Evolutionary conservation across 2,329 filamentous ascomycete species (phyloP), one percentile per base, ranked within the genome.

Genomic region (Acarospora socialis): DNA sequence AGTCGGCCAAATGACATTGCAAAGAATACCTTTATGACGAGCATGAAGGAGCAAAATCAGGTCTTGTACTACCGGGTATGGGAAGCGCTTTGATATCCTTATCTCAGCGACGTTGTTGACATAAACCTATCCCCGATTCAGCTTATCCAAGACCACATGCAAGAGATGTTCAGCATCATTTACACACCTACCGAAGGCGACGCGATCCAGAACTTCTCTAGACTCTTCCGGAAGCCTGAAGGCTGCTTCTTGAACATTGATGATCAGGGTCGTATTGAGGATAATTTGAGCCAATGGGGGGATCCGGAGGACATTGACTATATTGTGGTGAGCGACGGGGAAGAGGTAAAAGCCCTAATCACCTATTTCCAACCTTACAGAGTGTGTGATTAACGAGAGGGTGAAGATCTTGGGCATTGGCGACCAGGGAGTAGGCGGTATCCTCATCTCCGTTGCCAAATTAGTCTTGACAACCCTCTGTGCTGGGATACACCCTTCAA

Each of bases 121-220:
- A 25, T 12, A 15, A 22, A 32, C n/a, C 13, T 8, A 9, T 32
- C 10, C 30, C 36, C 28, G 8, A 16, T 4, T 7, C 17, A 82
- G 69, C 65, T 92, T 7, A 64, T 90, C 5, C 68, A 81, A 49
- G 72, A 80, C 4, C 77, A 92, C 45, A 57, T 92, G 13, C 75
- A 80, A 41, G 82, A 92, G 49, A 90, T 92, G 80, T 86, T 92
- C 48, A 73, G 77, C 23, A 62, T 92, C n/a, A 81, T 92, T 17
- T 93, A 92, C 49, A 92, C 84, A 0, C 84, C 84, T 0, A 92
- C 84, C 0, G 83, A 92, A 55, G 82, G 81, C 6, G 81, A 92
- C 23, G 84, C 84, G 0, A 92, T 92, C 30, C 72, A 81, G 43
- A 80, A 86, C 41, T 92, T 81, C 49, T 90, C 81, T 0, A 60